A percentile compares a stretch with the other conserved stretches of the same genome.
These are phyloP conservation scores for Mortierella sp. DNA, from an alignment of 371 early-diverging fungal genomes.

Conservation along the genomic window DNA sequence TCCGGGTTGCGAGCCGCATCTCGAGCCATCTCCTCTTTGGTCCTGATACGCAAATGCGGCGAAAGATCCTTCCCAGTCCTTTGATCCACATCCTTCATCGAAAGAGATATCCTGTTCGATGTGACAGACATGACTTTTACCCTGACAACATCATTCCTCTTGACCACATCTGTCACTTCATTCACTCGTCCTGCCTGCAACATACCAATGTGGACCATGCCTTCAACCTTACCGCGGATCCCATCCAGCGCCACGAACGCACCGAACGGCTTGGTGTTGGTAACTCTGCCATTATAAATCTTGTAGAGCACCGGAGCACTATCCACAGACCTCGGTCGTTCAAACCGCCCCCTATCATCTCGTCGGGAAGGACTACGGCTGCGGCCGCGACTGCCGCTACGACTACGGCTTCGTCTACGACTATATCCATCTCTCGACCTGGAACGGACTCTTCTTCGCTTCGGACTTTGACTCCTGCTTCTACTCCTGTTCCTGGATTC, in stretches of 20 bases:
- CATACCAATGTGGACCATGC: slow-evolving; percentile 89
- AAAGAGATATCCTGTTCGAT: slow-evolving; percentile 82
- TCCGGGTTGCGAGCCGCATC: slow-evolving; percentile 75
- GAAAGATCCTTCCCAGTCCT: slow-evolving; percentile 86
- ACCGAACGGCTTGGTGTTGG: slow-evolving; percentile 89
- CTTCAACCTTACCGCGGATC: slow-evolving; percentile 75
- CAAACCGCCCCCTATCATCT: slow-evolving; percentile 26
- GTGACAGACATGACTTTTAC: slow-evolving; percentile 94
- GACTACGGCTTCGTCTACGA: slow-evolving; percentile 47
- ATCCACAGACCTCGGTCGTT: slow-evolving; percentile 59
- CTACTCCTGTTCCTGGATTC: slow-evolving; percentile 39
- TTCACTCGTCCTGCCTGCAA: slow-evolving; percentile 76
- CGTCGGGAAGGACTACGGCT: slow-evolving; percentile 53
- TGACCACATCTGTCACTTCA: slow-evolving; percentile 85
- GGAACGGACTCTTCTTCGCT: slow-evolving; percentile 42
- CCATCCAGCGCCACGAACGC: slow-evolving; percentile 91
- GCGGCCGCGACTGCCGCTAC: slow-evolving; percentile 44
- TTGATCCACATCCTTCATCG: slow-evolving; percentile 97
- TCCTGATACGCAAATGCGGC: slow-evolving; percentile 69
- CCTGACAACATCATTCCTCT: slow-evolving; percentile 80
- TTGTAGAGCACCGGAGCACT: slow-evolving; percentile 88
- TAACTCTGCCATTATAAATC: slow-evolving; percentile 86
- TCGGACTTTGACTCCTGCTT: slow-evolving; percentile 48
- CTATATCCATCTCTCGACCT: slow-evolving; percentile 30
- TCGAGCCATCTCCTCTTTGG: slow-evolving; percentile 69